phyloP scores from a whole-genome alignment of 805 yeast species.

The Ogataea paradorogensis region DNA sequence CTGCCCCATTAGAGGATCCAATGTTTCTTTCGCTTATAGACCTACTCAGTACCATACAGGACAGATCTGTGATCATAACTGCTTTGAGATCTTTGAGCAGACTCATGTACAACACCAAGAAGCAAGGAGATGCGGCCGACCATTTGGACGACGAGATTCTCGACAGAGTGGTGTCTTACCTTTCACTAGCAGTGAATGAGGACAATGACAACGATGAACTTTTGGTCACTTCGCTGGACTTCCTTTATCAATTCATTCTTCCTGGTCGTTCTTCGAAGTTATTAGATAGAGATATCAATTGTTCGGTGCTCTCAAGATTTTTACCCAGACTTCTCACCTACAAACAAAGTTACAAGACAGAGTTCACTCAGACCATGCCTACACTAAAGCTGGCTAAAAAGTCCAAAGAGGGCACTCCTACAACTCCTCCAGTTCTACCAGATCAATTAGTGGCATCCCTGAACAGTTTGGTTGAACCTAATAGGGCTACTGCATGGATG shows the following conservation, averaged over 20 bases:
- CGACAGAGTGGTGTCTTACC: conserved; percentile 52
- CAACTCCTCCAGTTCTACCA: conserved; percentile 53
- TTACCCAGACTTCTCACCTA: conserved; percentile 61
- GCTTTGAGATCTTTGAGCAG: conserved; percentile 77
- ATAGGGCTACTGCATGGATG: conserved; percentile 92
- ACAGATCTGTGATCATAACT: conserved; percentile 66
- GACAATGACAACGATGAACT: conserved; percentile 62
- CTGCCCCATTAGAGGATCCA: conserved; percentile 67
- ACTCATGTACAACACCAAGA: conserved; percentile 59
- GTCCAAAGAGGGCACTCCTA: conserved; percentile 62
- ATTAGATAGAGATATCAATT: conserved; percentile 44
- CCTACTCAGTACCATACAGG: conserved; percentile 52
- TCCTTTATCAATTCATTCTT: conserved; percentile 73
- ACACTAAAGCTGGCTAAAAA: conserved; percentile 47
- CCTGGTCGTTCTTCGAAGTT: conserved; percentile 58
- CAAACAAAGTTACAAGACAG: conserved; percentile 39
- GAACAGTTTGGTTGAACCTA: conserved; percentile 72
- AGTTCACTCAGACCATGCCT: conserved; percentile 35
- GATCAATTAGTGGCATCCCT: conserved; percentile 52
- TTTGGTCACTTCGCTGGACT: conserved; percentile 69
- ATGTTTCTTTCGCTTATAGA: conserved; percentile 55
- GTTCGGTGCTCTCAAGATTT: conserved; percentile 51
- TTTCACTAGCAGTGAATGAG: conserved; percentile 43
- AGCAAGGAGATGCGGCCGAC: conserved; percentile 42
- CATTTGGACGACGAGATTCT: conserved; percentile 46